These are phyloP conservation scores for Hirschioporus abietinus DNA, from an alignment of 768 basidiomycete genomes.

Conservation along the genomic window DNA sequence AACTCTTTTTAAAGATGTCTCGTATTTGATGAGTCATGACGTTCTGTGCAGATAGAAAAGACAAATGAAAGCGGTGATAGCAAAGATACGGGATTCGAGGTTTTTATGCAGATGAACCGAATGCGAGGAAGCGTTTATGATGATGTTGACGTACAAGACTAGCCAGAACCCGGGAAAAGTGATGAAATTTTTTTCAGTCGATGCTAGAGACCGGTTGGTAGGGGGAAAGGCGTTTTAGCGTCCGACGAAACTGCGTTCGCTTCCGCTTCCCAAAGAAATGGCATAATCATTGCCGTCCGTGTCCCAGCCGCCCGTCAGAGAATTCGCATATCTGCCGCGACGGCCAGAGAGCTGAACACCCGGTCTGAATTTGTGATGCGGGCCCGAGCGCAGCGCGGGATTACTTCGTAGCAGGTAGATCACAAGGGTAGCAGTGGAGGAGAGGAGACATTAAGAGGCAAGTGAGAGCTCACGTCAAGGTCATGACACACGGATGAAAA, in stretches of 20 bases:
- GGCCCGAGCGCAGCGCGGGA: background rate
- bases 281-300: constrained; percentile 4
- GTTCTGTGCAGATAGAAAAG: background rate
- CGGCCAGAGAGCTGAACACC: background rate
- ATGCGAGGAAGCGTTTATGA: background rate
- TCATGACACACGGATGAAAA: background rate
- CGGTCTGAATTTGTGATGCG: background rate
- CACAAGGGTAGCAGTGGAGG: background rate
- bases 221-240: background rate
- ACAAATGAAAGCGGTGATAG: background rate
- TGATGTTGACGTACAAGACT: background rate
- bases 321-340: background rate
- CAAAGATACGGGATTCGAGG: background rate
- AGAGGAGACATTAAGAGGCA: background rate
- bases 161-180: background rate
- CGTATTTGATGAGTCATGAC: background rate
- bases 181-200: background rate
- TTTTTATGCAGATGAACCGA: background rate
- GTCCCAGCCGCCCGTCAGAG: constrained; percentile 3
- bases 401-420: background rate
- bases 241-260: background rate
- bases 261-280: background rate
- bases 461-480: background rate
- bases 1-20: background rate
- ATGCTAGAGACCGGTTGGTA: background rate